Evolutionary conservation across 2,329 filamentous ascomycete species (phyloP), one percentile per base, ranked within the genome.

Genomic region (Hymenoscyphus albidus): DNA sequence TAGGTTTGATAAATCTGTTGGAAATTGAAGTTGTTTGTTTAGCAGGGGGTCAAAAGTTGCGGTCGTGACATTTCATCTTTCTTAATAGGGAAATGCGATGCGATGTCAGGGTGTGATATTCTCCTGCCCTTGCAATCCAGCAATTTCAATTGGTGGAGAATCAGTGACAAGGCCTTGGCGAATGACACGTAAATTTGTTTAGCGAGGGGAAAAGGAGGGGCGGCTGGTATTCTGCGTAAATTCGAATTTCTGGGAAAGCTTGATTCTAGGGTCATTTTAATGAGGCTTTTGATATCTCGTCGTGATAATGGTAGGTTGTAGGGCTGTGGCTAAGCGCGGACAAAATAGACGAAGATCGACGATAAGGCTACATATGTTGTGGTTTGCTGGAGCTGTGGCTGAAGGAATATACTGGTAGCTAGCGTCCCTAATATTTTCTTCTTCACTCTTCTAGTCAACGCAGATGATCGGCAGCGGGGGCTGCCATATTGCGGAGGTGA

Each of bases 301-400:
- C 13, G 48, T 54, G 10, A 6, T 54, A 18, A 54, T 54, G 48
- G 12, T 13, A 54, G n/a, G 48, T 54, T 54, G 48, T 54, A 54
- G 48, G 18, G 48, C 48, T 54, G 48, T 12, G 48, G 48, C 18
- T 54, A 54, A 27, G 48, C 48, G 48, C 18, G 18, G 18, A 22
- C 9, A 54, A 54, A 54, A 54, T 54, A 54, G 22, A 54, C 48
- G 48, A 54, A 35, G 48, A 54, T 51, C 44, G 44, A 18, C 44
- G 7, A 51, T 54, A 18, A 54, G 48, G 48, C 48, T 54, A 18
- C 48, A 54, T 31, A 54, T 54, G 18, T 51, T 27, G 48, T 54
- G n/a, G 48, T 22, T 54, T 54, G 18, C 18, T 54, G 48, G 22
- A 22, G 48, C 48, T 54, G 48, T 35, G 48, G 48, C 48, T 54